Base-by-base conservation (phyloP, 2,329 filamentous ascomycete genomes). In the Pochonia chlamydosporia region DNA sequence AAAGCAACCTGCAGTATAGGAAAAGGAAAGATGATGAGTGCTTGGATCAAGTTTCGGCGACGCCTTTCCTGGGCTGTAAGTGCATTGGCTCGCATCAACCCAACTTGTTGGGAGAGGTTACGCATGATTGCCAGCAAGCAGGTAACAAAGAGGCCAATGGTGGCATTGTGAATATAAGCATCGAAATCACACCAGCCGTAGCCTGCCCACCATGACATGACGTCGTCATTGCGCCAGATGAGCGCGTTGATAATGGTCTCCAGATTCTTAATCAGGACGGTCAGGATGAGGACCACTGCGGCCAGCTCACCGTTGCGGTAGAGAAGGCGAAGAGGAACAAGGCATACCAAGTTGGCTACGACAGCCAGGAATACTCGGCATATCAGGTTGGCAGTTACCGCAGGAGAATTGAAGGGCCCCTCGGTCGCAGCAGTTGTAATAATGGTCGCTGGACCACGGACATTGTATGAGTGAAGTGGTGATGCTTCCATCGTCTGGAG, bases 71-170 rank as follows among this genome's bases (percentile, higher is more conserved):
- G 54, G 16, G 59, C 52, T 2, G 65, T 68, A 5, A 73, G 60
- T 5, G 65, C 63, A 42, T 64, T 63, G 21, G 67, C 70, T 3
- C 73, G 64, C 44, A 69, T 53, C 23, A 76, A 57, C 26, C 68
- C 69, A 45, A 82, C 69, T 54, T 77, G 75, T 31, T 66, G 59
- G 13, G 77, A 69, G 9, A 82, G 68, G 39, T 77, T 73, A 13
- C 71, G 70, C 69, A 81, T 75, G 48, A 79, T 73, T 57, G 75
- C 73, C 43, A 79, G 72, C 39, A 79, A 64, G 30, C 72, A 71
- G n/a, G 73, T 71, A 35, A 67, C 67, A 57, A 71, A 81, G 36
- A 75, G 55, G 2, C 70, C 70, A 35, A 74, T 68, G 47, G 39
- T 49, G 54, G 71, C 63, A 50, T 76, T 76, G 51, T 75, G 67